A percentile compares a stretch with the other conserved stretches of the same genome.
Conservation (phyloP, 345 rosid species). For the Ceriops decandra region DNA sequence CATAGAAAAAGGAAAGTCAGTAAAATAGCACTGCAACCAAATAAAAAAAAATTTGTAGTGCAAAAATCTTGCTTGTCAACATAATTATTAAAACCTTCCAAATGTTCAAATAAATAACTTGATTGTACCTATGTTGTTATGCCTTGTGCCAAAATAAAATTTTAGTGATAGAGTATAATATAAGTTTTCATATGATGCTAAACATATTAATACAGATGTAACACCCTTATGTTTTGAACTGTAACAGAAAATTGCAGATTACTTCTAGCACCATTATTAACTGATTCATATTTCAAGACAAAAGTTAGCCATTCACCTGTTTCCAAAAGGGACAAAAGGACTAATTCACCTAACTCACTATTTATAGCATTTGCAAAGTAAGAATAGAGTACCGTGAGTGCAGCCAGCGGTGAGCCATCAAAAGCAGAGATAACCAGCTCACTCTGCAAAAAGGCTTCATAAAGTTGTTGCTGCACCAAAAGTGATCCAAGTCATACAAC, state of each 20-base stretch:
- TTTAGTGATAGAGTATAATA: neutral
- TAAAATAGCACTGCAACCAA: too few relatives aligned
- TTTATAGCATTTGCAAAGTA: neutral
- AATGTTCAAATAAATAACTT: neutral
- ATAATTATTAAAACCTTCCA: neutral
- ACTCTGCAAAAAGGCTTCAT: constrained; percentile 87
- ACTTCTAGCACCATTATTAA: too few relatives aligned
- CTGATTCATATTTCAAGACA: too few relatives aligned
- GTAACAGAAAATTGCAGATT: neutral
- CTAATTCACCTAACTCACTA: too few relatives aligned
- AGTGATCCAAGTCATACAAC: neutral
- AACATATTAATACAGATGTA: neutral
- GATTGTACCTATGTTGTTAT: neutral
- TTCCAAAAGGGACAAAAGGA: too few relatives aligned
- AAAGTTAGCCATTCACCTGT: too few relatives aligned
- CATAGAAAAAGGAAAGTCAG: too few relatives aligned
- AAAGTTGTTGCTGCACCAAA: constrained; percentile 63
- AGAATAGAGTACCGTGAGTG: constrained; percentile 65
- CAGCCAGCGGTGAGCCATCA: constrained; percentile 97
- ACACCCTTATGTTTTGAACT: neutral
- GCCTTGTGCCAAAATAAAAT: neutral
- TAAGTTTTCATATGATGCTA: neutral
- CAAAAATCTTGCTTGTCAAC: neutral
- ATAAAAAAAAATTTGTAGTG: neutral
- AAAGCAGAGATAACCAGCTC: constrained; percentile 91